Evolutionary conservation across 2,329 filamentous ascomycete genomes (phyloP), one percentile per base, ranked within the genome.

Genomic region (Endothia cerciana): DNA sequence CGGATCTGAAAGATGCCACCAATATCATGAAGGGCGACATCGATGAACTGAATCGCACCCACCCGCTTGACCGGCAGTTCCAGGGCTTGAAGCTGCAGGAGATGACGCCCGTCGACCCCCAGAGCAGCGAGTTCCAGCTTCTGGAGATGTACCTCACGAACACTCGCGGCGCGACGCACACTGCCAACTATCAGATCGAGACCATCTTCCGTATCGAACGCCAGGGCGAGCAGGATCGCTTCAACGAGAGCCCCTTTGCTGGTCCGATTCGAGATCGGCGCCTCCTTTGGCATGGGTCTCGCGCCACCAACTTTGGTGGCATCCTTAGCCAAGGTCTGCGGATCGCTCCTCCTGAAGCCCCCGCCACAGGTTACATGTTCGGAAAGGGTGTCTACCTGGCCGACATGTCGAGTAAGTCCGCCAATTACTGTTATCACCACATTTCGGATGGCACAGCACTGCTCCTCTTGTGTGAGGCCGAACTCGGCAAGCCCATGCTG

Each of bases 381-480:
- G 93, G 90, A 65, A 96, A 96, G 77, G 93, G 93, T 55, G 91
- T 97, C 57, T 97, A 97, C 74, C 85, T 97, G 2, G 92, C 92
- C 2, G 92, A 96, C 72, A 93, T 93, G 83, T 90, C 88, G 0
- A 90, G 87, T 74, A 97, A 96, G 78, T 93, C 90, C 2, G 92
- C 92, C 19, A 87, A 87, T 71, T 97, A 97, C 79, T 95, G 92
- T 74, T 84, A 77, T 62, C 75, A 87, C 0, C 74, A 78, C 69
- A 83, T 80, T 67, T 91, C 89, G n/a, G 85, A 84, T n/a, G 85
- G 87, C 25, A 87, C 88, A 28, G 93, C 89, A 0, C 81, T 97
- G 3, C 81, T 97, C 4, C 83, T 97, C 22, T 87, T 97, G 1
- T 96, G 93, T 72, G 93, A 97, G 73, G 92, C 91, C 4, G 90